Conservation (phyloP, 2,329 filamentous ascomycete species). For the Teratosphaeria nubilosa region DNA sequence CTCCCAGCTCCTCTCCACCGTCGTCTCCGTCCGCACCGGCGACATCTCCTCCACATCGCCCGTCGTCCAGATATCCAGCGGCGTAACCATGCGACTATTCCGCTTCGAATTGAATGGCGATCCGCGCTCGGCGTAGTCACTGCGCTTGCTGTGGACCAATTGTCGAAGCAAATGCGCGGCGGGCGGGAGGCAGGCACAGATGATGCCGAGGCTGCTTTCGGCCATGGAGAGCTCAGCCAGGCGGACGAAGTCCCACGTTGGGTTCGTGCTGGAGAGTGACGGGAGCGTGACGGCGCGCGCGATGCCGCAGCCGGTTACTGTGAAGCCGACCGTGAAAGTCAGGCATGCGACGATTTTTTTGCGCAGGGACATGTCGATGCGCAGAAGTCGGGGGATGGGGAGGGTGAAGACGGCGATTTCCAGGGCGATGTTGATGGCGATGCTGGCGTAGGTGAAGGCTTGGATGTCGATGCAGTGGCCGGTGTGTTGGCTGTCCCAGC, state of each 20-base stretch:
- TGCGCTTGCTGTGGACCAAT: neutral
- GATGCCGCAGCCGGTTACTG: conserved; percentile 3
- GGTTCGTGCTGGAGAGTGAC: neutral
- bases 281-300: conserved; percentile 1
- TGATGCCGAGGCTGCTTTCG: conserved; percentile 3
- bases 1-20: neutral
- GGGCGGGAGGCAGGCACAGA: conserved; percentile 4
- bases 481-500: conserved; percentile 1
- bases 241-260: conserved; percentile 2
- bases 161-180: neutral
- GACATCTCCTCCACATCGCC: neutral
- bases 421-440: conserved; percentile 12
- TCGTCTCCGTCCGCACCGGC: neutral
- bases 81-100: neutral
- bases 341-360: conserved; percentile 13
- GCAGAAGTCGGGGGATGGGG: conserved; percentile 9
- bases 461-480: conserved; percentile 13
- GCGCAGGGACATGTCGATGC: conserved; percentile 2
- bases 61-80: neutral
- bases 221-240: conserved; percentile 1
- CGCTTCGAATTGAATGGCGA: neutral
- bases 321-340: conserved; percentile 12
- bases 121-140: neutral
- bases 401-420: conserved; percentile 14
- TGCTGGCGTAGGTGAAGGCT: conserved; percentile 11